phyloP scores from a whole-genome alignment of 108 stramenopile genomes.

The Cyclostephanos invisitatus region DNA sequence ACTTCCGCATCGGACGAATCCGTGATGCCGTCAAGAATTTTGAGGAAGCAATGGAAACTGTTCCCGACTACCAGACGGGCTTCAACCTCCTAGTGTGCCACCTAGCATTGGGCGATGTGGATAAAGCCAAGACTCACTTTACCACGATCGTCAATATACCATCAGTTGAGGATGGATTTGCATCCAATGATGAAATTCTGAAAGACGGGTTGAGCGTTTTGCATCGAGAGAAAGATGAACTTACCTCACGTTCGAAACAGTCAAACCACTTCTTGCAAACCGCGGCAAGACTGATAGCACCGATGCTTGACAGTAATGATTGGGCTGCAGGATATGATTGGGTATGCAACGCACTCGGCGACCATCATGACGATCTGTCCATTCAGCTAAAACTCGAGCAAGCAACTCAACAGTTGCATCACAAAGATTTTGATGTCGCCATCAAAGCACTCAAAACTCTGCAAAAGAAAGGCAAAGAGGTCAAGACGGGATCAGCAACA shows the following conservation, averaged over 20 bases:
- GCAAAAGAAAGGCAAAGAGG: slow-evolving; percentile 75
- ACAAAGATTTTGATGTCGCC: slow-evolving; percentile 33
- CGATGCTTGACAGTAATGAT: slow-evolving; percentile 53
- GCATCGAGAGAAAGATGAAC: neutral
- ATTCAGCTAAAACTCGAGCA: slow-evolving; percentile 73
- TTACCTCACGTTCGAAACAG: slow-evolving; percentile 3
- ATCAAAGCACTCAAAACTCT: slow-evolving; percentile 70
- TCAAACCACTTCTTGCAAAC: slow-evolving; percentile 26
- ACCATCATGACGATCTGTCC: slow-evolving; percentile 62
- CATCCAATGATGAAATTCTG: neutral
- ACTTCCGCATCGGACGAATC: slow-evolving; percentile 74
- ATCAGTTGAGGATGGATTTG: slow-evolving; percentile 3
- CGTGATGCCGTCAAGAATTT: slow-evolving; percentile 83
- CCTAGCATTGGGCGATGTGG: slow-evolving; percentile 79
- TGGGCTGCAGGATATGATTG: slow-evolving; percentile 75
- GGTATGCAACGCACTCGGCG: slow-evolving; percentile 69
- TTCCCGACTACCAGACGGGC: slow-evolving; percentile 76
- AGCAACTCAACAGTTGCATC: slow-evolving; percentile 47
- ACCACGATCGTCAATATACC: slow-evolving; percentile 54
- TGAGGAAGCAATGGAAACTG: slow-evolving; percentile 69
- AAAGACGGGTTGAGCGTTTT: neutral
- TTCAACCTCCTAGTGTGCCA: slow-evolving; percentile 88
- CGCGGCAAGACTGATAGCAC: slow-evolving; percentile 73
- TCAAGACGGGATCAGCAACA: slow-evolving; percentile 80
- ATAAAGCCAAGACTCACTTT: slow-evolving; percentile 70